Percentiles rank a stretch among this genome's conserved stretches.
These are phyloP conservation scores for Termitomyces sp. DNA, from an alignment of 768 basidiomycete genomes.

Conservation along the genomic window DNA sequence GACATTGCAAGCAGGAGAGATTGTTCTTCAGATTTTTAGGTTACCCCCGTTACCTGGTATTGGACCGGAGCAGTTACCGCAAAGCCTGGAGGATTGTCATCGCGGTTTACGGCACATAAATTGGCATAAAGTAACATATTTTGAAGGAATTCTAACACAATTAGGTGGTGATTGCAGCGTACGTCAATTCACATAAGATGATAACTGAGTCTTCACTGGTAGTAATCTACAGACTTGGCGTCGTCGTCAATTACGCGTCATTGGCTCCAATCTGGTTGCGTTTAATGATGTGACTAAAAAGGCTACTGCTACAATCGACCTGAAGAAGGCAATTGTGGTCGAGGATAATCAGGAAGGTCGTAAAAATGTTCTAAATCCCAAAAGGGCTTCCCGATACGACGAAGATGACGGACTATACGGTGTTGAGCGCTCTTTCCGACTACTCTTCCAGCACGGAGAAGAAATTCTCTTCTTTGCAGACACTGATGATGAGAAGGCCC, in stretches of 20 bases:
- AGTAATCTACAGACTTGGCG: conserved; percentile 60
- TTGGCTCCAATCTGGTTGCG: conserved; percentile 81
- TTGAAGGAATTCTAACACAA: conserved; percentile 90
- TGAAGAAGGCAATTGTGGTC: conserved; percentile 74
- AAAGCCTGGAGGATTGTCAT: conserved; percentile 89
- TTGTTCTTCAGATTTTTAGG: conserved; percentile 86
- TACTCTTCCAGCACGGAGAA: conserved; percentile 72
- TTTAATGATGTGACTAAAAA: conserved; percentile 93
- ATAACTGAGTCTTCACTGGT: not conserved
- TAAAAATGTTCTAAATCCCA: conserved; percentile 38
- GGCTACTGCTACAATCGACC: conserved; percentile 83
- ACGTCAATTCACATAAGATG: conserved; percentile 23
- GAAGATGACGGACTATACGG: conserved; percentile 62
- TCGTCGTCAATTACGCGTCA: conserved; percentile 75
- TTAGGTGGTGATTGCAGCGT: conserved; percentile 90
- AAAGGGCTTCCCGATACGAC: conserved; percentile 31
- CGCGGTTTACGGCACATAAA: conserved; percentile 83
- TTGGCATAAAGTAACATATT: conserved; percentile 94
- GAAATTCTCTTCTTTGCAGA: conserved; percentile 91
- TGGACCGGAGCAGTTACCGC: conserved; percentile 70
- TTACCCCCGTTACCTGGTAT: conserved; percentile 87
- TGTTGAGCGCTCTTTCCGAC: conserved; percentile 79
- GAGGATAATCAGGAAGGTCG: conserved; percentile 68
- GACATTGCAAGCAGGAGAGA: conserved; percentile 75
- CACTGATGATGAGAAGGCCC: conserved; percentile 77